Conservation (phyloP, 768 basidiomycete species). For the Suillus sp. region DNA sequence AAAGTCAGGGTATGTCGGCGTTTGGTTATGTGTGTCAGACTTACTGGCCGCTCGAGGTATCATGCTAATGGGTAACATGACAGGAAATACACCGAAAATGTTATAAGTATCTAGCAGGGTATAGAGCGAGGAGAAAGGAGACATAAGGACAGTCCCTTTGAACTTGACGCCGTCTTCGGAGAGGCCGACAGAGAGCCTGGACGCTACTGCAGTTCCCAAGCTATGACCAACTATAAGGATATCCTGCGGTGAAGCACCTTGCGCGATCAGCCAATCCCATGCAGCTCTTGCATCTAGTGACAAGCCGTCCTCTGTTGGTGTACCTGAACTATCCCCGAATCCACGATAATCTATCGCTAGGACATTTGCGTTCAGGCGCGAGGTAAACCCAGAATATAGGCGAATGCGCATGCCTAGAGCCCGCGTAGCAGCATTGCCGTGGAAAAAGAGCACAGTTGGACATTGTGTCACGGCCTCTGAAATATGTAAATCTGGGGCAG, state of each 20-base stretch:
- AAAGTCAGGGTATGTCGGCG: slow-evolving; percentile 1
- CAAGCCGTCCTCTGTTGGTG: slow-evolving; percentile 76
- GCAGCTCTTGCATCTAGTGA: slow-evolving; percentile 72
- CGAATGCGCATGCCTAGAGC: slow-evolving; percentile 67
- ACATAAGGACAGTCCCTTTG: slow-evolving; percentile 52
- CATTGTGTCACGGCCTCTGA: slow-evolving; percentile 52
- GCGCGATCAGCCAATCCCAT: slow-evolving; percentile 72
- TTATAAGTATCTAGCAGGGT: slow-evolving; percentile 68
- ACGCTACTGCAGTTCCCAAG: slow-evolving; percentile 81
- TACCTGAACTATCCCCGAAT: slow-evolving; percentile 83
- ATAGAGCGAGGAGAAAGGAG: slow-evolving; percentile 60
- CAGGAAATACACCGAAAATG: slow-evolving; percentile 65
- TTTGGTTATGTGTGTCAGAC: slow-evolving; percentile 28
- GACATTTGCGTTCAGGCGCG: slow-evolving; percentile 71
- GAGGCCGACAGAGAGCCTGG: slow-evolving; percentile 50
- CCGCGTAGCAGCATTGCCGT: slow-evolving; percentile 87
- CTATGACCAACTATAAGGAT: slow-evolving; percentile 85
- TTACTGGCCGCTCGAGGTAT: slow-evolving; percentile 65
- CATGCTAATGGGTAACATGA: slow-evolving; percentile 67
- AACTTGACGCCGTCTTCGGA: slow-evolving; percentile 44
- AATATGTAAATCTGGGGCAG: slow-evolving; percentile 45
- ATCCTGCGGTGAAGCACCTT: slow-evolving; percentile 57
- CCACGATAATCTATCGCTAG: slow-evolving; percentile 91
- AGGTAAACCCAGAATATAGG: slow-evolving; percentile 65
- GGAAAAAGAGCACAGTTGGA: slow-evolving; percentile 89